These are phyloP conservation scores for Haemoproteus tartakovskyi DNA, from an alignment of 169 alveolate genomes.

Conservation along the genomic window DNA sequence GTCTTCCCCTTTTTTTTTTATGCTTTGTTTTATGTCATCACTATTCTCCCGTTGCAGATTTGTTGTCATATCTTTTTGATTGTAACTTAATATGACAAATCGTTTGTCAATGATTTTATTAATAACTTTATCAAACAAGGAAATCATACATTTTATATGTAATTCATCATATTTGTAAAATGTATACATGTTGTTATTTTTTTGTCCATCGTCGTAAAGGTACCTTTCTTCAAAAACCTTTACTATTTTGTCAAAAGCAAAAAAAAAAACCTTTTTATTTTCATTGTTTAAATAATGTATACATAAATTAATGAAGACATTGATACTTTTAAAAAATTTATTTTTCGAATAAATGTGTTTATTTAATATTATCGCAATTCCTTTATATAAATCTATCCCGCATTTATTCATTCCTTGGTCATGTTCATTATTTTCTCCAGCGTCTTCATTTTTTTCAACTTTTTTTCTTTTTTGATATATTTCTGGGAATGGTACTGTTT, in stretches of 20 bases:
- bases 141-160: constrained; percentile 49
- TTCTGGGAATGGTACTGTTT: constrained; percentile 55
- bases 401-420: constrained; percentile 4
- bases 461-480: constrained; percentile 50
- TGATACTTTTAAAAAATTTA: constrained; percentile 33
- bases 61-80: too few relatives aligned
- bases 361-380: constrained; percentile 30
- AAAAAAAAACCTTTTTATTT: constrained; percentile 44
- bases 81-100: constrained; percentile 16
- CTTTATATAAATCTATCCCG: constrained; percentile 23
- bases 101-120: constrained; percentile 37
- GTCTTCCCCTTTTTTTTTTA: too few relatives aligned
- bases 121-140: constrained; percentile 42
- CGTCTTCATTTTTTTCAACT: not conserved
- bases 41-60: too few relatives aligned
- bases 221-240: constrained; percentile 20
- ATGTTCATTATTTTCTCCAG: not conserved
- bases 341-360: constrained; percentile 48
- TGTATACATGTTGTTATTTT: constrained; percentile 16
- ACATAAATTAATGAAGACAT: constrained; percentile 31
- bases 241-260: constrained; percentile 27
- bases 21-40: too few relatives aligned
- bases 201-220: constrained; percentile 10
- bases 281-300: constrained; percentile 44
- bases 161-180: constrained; percentile 29